Conservation (phyloP, 495 filamentous ascomycete genomes). For the Opeltia flavorubescens region DNA sequence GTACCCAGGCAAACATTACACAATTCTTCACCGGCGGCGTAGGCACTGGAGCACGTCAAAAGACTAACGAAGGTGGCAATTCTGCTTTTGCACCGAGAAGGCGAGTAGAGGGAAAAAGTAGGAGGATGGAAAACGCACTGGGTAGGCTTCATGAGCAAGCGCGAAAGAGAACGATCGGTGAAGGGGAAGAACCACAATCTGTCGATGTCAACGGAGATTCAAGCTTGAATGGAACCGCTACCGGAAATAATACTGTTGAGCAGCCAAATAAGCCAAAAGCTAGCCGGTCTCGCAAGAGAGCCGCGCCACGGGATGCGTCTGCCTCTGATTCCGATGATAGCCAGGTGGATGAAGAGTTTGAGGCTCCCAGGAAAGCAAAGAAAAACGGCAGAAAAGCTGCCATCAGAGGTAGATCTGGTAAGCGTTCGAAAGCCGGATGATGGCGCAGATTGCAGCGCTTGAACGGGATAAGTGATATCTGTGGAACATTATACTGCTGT, state of each 20-base stretch:
- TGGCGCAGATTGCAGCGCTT: too few species aligned
- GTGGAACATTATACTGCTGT: too few species aligned
- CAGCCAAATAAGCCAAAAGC: neutral
- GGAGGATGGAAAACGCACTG: constrained; percentile 74
- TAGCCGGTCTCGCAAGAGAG: neutral
- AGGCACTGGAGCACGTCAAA: constrained; percentile 29
- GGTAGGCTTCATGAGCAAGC: constrained; percentile 47
- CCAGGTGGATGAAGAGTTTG: neutral
- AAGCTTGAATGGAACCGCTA: neutral
- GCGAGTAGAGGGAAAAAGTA: constrained; percentile 46
- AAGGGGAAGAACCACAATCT: neutral
- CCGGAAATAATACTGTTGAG: neutral
- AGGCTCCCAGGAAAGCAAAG: neutral
- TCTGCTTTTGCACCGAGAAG: constrained; percentile 70
- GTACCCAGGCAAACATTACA: constrained; percentile 95
- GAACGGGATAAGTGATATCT: too few species aligned
- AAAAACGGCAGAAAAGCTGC: neutral
- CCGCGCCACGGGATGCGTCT: neutral
- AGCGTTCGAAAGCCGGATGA: neutral
- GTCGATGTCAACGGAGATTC: neutral
- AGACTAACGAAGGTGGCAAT: constrained; percentile 18
- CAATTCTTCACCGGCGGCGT: constrained; percentile 57
- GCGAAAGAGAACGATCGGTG: constrained; percentile 17
- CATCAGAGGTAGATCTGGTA: too few species aligned
- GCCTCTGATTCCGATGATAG: neutral